A percentile compares a stretch with the other conserved stretches of the same genome.
Evolutionary conservation across 768 basidiomycete species (phyloP).

Genomic region (Phanerochaete sordida): DNA sequence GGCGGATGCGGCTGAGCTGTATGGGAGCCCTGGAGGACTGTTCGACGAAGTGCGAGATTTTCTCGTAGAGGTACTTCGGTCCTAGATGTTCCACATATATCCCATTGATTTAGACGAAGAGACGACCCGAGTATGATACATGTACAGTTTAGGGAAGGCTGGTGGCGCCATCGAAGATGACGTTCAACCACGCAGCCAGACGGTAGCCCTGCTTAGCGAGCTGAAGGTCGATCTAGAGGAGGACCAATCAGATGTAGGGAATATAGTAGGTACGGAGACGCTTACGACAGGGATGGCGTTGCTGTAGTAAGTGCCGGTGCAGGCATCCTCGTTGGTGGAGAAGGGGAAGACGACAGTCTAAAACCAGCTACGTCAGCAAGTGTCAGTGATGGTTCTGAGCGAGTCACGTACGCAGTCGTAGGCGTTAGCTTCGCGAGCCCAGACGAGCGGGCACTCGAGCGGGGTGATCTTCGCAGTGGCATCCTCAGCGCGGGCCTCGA

Average conservation of each 20-base stretch:
- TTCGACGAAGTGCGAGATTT: constrained; percentile 29
- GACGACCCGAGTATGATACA: not conserved
- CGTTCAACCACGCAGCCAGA: constrained; percentile 21
- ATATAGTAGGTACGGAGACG: too few species aligned
- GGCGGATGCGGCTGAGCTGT: constrained; percentile 36
- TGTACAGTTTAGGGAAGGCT: constrained; percentile 5
- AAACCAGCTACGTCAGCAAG: too few species aligned
- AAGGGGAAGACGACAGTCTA: constrained; percentile 24
- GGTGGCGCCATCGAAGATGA: constrained; percentile 20
- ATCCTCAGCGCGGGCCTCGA: not conserved
- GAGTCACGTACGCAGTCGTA: constrained; percentile 31
- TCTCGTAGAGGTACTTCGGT: constrained; percentile 12
- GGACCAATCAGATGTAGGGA: too few species aligned
- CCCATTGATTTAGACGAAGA: not conserved
- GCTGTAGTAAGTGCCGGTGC: constrained; percentile 21
- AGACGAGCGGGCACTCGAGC: constrained; percentile 27
- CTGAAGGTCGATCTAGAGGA: constrained; percentile 28
- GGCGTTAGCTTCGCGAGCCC: constrained; percentile 26
- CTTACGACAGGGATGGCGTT: constrained; percentile 22
- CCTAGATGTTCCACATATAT: not conserved
- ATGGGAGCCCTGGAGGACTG: constrained; percentile 31
- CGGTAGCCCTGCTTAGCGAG: constrained; percentile 26
- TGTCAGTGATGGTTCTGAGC: too few species aligned
- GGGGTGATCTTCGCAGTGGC: constrained; percentile 18
- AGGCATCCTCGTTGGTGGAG: constrained; percentile 23